A percentile compares a stretch with the other conserved stretches of the same genome.
Evolutionary conservation across 129 eudicot genomes (phyloP).

Genomic region (Ambrosia trifida): DNA sequence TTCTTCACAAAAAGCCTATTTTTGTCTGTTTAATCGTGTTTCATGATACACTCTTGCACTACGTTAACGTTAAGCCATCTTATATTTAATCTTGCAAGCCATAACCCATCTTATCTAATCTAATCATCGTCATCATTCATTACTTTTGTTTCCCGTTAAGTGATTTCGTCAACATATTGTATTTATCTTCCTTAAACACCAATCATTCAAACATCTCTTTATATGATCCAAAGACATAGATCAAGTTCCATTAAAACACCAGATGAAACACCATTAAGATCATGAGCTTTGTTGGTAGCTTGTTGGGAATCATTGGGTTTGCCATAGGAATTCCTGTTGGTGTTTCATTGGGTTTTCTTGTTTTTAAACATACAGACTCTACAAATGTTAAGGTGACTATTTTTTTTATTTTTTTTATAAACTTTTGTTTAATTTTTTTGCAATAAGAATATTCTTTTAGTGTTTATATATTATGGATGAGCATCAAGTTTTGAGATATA

Average conservation of each 20-base stretch:
- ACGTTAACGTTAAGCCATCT: slow-evolving; percentile 40
- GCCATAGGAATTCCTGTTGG: slow-evolving; percentile 64
- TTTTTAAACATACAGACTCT: slow-evolving; percentile 48
- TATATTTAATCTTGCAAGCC: slow-evolving; percentile 38
- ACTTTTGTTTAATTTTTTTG: slow-evolving; percentile 7
- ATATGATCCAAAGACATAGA: slow-evolving; percentile 13
- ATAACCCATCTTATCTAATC: neutral
- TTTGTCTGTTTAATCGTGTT: slow-evolving; percentile 27
- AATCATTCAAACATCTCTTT: slow-evolving; percentile 22
- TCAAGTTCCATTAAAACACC: slow-evolving; percentile 16
- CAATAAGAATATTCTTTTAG: neutral
- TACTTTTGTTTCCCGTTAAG: slow-evolving; percentile 8
- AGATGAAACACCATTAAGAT: slow-evolving; percentile 31
- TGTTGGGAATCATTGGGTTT: slow-evolving; percentile 60
- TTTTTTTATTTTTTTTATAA: neutral
- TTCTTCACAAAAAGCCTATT: slow-evolving; percentile 15
- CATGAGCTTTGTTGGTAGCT: slow-evolving; percentile 54
- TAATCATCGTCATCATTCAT: neutral
- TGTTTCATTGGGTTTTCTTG: slow-evolving; percentile 48
- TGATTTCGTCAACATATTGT: slow-evolving; percentile 19
- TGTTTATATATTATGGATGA: slow-evolving; percentile 4
- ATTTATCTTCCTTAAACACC: slow-evolving; percentile 30
- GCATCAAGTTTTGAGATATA: neutral
- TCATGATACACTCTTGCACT: slow-evolving; percentile 37
- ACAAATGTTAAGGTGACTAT: slow-evolving; percentile 53